These are phyloP conservation scores for Babesia microti DNA, from an alignment of 169 alveolate species.

Conservation along the genomic window DNA sequence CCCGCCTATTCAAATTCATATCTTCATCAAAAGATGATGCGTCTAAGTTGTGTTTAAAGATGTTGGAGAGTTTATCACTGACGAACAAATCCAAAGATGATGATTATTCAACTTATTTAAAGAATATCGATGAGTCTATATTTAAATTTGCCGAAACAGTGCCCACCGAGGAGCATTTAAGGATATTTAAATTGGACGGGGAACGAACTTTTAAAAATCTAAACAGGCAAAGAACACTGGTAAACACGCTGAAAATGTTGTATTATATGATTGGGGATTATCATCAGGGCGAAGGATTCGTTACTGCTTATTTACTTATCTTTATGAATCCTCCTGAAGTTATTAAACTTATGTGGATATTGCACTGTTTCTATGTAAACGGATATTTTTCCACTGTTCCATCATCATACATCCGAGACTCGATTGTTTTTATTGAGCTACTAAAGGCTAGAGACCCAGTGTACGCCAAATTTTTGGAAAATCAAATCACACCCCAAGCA, in stretches of 20 bases:
- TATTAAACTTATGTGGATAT: conserved; percentile 28
- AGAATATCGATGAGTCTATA: background rate
- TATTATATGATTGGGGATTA: conserved; percentile 55
- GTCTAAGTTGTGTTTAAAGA: too few species aligned
- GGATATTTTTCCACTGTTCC: conserved; percentile 66
- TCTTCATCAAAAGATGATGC: too few species aligned
- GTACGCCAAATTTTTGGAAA: conserved; percentile 40
- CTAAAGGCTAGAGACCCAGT: conserved; percentile 39
- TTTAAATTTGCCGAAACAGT: background rate
- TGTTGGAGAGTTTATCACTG: too few species aligned
- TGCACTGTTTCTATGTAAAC: conserved; percentile 43
- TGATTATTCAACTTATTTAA: too few species aligned
- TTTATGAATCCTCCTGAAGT: conserved; percentile 50
- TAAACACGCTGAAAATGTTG: conserved; percentile 32
- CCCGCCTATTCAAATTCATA: too few species aligned
- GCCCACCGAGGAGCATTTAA: conserved; percentile 41
- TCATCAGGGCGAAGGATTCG: conserved; percentile 66
- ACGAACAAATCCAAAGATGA: too few species aligned
- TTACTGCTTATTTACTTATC: conserved; percentile 52
- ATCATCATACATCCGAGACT: conserved; percentile 55
- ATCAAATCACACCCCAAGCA: conserved; percentile 61
- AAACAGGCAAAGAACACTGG: conserved; percentile 31
- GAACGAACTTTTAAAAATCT: conserved; percentile 55
- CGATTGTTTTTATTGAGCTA: conserved; percentile 53
- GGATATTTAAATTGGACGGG: conserved; percentile 56